phyloP scores from a whole-genome alignment of 306 rosid species.

The Acacia melanoxylon region DNA sequence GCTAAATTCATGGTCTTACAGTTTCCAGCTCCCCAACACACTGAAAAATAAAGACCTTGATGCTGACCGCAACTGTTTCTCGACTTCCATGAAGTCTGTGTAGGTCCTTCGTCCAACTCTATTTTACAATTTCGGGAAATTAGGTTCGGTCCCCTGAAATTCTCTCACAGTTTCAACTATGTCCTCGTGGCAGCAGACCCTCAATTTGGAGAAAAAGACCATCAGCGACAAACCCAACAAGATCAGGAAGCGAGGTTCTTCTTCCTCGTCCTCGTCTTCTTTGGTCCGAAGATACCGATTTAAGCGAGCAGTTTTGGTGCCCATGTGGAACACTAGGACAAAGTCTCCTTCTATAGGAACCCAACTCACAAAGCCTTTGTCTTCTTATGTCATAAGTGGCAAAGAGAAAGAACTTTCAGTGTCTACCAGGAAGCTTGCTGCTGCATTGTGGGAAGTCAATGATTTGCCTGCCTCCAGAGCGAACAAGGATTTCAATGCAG shows the following conservation, averaged over 20 bases:
- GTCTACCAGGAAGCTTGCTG: constrained; percentile 60
- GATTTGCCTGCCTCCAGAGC: constrained; percentile 33
- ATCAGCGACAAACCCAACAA: constrained; percentile 38
- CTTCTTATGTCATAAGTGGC: constrained; percentile 22
- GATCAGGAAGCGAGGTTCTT: constrained; percentile 65
- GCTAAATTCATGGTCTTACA: constrained; percentile 51
- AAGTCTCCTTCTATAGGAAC: constrained; percentile 27
- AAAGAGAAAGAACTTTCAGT: constrained; percentile 45
- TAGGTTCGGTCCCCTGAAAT: constrained; percentile 13
- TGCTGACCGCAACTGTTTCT: constrained; percentile 26
- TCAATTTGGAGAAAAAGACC: not conserved
- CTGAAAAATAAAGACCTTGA: not conserved
- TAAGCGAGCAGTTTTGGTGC: constrained; percentile 58
- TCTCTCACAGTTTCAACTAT: constrained; percentile 24
- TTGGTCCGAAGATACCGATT: constrained; percentile 52
- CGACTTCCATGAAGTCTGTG: constrained; percentile 24
- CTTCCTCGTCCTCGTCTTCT: constrained; percentile 62
- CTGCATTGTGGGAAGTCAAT: constrained; percentile 61
- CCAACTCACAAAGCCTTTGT: constrained; percentile 14
- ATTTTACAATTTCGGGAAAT: constrained; percentile 21
- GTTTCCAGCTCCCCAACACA: constrained; percentile 38
- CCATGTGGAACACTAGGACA: constrained; percentile 48
- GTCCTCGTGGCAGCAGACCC: constrained; percentile 42
- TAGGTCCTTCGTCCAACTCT: not conserved
- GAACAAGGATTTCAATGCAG: constrained; percentile 28